These are phyloP conservation scores for Pneumocystis carinii DNA, from an alignment of 1,139 yeast genomes.

Conservation along the genomic window DNA sequence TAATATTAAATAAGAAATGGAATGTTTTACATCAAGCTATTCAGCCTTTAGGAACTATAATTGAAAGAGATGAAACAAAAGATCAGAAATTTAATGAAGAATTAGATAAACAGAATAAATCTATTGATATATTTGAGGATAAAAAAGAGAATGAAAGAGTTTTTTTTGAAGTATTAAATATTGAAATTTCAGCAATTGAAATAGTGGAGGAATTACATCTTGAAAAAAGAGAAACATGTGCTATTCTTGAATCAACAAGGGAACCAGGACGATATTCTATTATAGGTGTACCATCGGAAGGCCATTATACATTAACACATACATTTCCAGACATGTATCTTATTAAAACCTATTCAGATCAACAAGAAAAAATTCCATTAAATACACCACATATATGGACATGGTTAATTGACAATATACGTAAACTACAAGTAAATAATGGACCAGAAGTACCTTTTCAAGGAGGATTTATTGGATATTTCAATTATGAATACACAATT, in stretches of 20 bases:
- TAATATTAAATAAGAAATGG: neutral
- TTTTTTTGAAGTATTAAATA: neutral
- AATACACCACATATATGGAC: neutral
- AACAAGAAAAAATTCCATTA: neutral
- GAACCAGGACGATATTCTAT: constrained; percentile 79
- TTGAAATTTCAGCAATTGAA: neutral
- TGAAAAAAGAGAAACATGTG: constrained; percentile 21
- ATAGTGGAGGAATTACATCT: neutral
- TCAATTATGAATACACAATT: constrained; percentile 59
- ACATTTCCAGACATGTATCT: constrained; percentile 8
- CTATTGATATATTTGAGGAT: no score
- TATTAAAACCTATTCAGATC: neutral
- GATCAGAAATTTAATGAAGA: no score
- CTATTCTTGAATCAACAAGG: constrained; percentile 59
- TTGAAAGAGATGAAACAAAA: no score
- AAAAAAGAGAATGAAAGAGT: no score
- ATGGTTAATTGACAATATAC: neutral
- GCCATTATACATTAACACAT: constrained; percentile 4
- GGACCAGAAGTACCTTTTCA: constrained; percentile 44
- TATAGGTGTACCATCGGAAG: constrained; percentile 45
- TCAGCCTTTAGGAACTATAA: neutral
- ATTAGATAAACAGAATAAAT: no score
- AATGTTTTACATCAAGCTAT: neutral
- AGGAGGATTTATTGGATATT: constrained; percentile 77
- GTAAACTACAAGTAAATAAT: neutral